Evolutionary conservation across 1,284 basidiomycete genomes (phyloP), one percentile per base, ranked within the genome.

Genomic region (Ceratobasidium sp.): DNA sequence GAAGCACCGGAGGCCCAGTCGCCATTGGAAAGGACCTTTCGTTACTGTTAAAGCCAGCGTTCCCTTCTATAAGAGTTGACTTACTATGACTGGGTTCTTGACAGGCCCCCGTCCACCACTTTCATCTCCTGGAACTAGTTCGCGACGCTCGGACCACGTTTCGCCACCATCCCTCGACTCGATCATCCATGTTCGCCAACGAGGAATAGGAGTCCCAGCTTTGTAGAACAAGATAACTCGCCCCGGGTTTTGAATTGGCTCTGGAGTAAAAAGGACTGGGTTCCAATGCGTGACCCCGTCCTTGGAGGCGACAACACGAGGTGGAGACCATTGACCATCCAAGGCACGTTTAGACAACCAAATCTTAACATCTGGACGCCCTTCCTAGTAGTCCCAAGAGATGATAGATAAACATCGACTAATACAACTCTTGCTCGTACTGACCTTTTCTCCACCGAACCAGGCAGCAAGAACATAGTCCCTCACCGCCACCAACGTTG

Each of bases 211-310:
- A 27, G 73, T 70, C 17, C 70, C 72, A 27, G 49, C 70, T 58
- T 73, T 72, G 73, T 70, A 74, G 54, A 60, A 73, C 15, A 74
- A 58, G n/a, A 60, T 56, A 22, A 73, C 43, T 32, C 56, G 47
- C 8, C 68, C 31, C 7, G 45, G 45, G 7, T 7, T 22, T 8
- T 25, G 10, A 12, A 34, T n/a, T 22, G 47, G 31, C 34, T 70
- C 54, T n/a, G 73, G 70, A 7, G 70, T 55, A 62, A 73, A 74
- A 5, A 62, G 64, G 7, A 73, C 73, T 12, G 73, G 73, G 43
- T 73, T 74, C 73, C 73, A 74, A 68, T 74, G 72, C 22, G 69
- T 55, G 27, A 72, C 22, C 15, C 50, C 72, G 13, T 64, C 53
- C 10, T 58, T 38, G 3, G 60, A 64, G 12, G 69, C 73, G 3